Base-by-base conservation (phyloP, 257 asterid species). In the Salvia rosmarinus region DNA sequence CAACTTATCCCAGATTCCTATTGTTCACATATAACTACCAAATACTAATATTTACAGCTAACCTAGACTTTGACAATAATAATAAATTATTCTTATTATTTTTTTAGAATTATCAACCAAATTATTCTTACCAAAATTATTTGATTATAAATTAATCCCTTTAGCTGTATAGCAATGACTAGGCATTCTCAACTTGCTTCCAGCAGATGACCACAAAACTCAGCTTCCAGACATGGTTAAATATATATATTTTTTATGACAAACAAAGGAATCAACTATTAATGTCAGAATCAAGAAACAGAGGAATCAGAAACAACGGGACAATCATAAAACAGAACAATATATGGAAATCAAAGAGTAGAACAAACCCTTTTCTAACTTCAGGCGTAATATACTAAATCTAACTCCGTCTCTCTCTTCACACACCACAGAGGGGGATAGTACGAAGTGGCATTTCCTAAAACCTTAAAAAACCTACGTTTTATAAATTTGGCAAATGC, bases 221-320 rank as follows among this genome's bases (percentile, higher is more conserved):
- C 16, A 44, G 52, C 14, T 46, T 13, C 52, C 20, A 47, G 23
- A 47, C 9, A 16, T n/a, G 54, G 23, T 47, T 47, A 16, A n/a
- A 47, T n/a, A 37, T 3, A 37, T 37, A 6, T 6, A 6, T 7
- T 7, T 7, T 30, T 39, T n/a, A n/a, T n/a, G n/a, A n/a, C n/a
- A n/a, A n/a, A n/a, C n/a, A n/a, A n/a, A n/a, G n/a, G n/a, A 57
- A 37, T 61, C 65, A 25, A 40, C 56, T 60, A 7, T 32, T 0
- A 2, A 25, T 55, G 39, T 6, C 10, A 55, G 39, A 55, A 66
- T 46, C 17, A 65, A 46, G 34, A 66, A 47, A 61, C 67, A 61
- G 64, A 57, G 46, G 23, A 59, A 35, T 13, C 23, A 60, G 14
- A 59, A 34, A 9, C 58, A 28, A 13, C 28, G 71, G 23, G 9